Conservation (phyloP, 805 yeast species). For the Metschnikowia drakensbergensis region DNA sequence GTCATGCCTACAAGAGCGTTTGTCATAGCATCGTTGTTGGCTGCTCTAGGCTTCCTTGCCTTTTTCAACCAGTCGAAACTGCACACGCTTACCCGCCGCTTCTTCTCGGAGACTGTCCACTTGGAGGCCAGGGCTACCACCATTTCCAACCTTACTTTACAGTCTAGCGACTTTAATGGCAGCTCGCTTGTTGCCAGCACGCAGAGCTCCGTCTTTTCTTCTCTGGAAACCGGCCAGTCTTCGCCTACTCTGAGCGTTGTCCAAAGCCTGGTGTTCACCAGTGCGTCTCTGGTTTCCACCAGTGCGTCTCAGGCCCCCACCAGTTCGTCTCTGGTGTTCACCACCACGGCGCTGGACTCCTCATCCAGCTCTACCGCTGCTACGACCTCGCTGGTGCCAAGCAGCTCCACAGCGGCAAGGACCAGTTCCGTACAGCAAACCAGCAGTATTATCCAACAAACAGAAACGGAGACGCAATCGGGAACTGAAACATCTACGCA, state of each 20-base stretch:
- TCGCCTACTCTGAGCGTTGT: background rate
- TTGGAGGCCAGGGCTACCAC: constrained; percentile 1
- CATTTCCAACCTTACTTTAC: background rate
- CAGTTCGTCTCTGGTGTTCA: background rate
- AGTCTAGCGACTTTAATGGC: background rate
- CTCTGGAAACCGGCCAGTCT: background rate
- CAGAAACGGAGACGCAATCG: background rate
- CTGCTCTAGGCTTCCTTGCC: background rate
- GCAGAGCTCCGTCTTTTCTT: background rate
- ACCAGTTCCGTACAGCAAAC: background rate
- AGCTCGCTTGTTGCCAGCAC: background rate
- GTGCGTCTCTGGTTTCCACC: background rate
- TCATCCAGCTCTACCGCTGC: background rate
- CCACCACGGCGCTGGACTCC: no score
- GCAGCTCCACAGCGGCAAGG: no score
- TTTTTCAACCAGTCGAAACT: background rate
- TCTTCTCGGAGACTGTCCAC: constrained; percentile 1
- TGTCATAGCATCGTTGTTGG: background rate
- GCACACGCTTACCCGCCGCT: background rate
- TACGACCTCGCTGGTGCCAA: background rate
- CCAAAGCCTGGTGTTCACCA: background rate
- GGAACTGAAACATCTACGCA: background rate
- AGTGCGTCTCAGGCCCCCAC: background rate
- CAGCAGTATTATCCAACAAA: background rate
- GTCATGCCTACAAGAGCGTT: background rate